Base-by-base conservation (phyloP, 23 red algal species). In the Gracilaria caudata region DNA sequence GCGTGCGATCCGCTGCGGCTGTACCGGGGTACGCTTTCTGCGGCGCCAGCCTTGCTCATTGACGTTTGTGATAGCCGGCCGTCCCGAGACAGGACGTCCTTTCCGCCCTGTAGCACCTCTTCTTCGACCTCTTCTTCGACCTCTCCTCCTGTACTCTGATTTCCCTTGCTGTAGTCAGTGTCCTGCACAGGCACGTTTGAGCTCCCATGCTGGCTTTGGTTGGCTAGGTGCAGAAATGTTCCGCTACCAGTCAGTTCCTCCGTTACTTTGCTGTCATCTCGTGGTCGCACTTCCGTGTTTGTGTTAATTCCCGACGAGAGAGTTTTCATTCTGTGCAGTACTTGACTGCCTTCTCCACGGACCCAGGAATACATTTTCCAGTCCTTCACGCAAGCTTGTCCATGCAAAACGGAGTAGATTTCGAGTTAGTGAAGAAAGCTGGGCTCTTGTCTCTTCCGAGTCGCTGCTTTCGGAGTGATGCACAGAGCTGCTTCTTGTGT, bases 211-310 rank as follows among this genome's bases (percentile, higher is more conserved):
- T n/a, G n/a, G n/a, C n/a, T n/a, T n/a, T n/a, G n/a, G n/a, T n/a
- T n/a, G n/a, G n/a, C n/a, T n/a, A n/a, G 19, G 5, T 53, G 6
- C 14, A 2, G 49, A 53, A 53, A 1, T 13, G 49, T 17, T 53
- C 19, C 49, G 1, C 49, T 16, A 53, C 7, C 49, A 16, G 49
- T 16, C 6, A 65, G 32, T 65, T 28, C 60, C 25, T 65, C 60
- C 25, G 60, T 33, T 65, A 65, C 23, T 30, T 34, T 65, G 32
- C 14, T 65, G 12, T 65, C 60, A 65, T 65, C 60, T 32, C 60
- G 60, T 32, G 60, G 60, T 0, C 60, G 60, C 20, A 33, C 60
- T 32, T 65, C 60, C 23, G 60, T 6, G 32, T 33, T 16, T 2
- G 60, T 34, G 14, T 65, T 16, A 14, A 28, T 65, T 34, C 32